Percentiles rank a stretch among this genome's conserved stretches.
phyloP scores from a whole-genome alignment of 1,284 basidiomycete genomes.

The Schizophyllum commune region DNA sequence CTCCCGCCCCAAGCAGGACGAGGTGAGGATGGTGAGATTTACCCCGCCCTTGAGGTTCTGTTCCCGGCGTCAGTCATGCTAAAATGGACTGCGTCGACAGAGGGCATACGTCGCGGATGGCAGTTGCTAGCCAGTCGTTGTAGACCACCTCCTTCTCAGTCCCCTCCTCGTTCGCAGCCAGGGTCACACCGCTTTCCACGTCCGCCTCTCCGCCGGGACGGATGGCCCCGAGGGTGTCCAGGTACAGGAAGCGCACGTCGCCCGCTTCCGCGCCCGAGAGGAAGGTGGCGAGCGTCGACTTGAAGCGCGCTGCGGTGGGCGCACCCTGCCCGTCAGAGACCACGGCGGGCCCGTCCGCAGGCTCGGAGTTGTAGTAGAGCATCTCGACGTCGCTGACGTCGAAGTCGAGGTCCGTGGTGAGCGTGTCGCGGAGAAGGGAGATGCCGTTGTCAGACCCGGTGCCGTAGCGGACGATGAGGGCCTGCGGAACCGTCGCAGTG shows the following conservation, averaged over 20 bases:
- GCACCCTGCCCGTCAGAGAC: neutral
- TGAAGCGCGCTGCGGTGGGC: neutral
- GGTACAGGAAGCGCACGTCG: neutral
- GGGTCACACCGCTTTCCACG: neutral
- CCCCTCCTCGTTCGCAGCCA: neutral
- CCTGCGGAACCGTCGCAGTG: no score
- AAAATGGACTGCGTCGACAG: neutral
- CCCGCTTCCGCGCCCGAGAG: neutral
- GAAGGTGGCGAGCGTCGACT: neutral
- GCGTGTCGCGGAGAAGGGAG: neutral
- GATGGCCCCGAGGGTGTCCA: neutral
- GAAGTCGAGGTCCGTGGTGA: neutral
- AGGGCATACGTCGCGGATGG: neutral
- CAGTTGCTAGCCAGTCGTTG: neutral
- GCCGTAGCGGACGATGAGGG: neutral
- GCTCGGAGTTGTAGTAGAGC: neutral
- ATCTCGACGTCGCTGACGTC: neutral
- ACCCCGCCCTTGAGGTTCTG: neutral
- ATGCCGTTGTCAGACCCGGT: neutral
- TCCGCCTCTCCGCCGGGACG: no score
- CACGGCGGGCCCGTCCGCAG: no score
- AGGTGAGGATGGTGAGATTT: neutral
- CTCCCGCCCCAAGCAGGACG: no score
- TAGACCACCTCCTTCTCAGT: neutral
- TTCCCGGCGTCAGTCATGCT: neutral